Evolutionary conservation across 805 yeast genomes (phyloP).

Genomic region (Pichia membranifaciens): DNA sequence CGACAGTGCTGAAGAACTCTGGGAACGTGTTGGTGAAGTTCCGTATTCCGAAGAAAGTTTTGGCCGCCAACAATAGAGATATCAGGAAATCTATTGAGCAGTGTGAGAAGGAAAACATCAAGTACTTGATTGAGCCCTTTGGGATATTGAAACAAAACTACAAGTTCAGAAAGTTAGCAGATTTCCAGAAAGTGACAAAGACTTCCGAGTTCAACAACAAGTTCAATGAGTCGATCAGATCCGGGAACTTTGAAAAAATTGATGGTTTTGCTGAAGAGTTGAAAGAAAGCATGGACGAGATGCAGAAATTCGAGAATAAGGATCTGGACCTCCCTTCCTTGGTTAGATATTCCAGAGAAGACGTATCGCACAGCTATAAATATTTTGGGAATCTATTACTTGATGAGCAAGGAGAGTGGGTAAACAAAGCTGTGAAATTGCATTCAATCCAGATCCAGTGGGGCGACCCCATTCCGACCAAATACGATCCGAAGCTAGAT

Average conservation of each 20-base stretch:
- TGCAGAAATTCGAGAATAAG: conserved; percentile 19
- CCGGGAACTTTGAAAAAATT: conserved; percentile 38
- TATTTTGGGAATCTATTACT: conserved; percentile 68
- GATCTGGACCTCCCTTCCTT: conserved; percentile 76
- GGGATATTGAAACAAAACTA: conserved; percentile 64
- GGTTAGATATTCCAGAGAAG: conserved; percentile 69
- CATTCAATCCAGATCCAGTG: conserved; percentile 49
- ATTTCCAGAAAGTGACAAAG: conserved; percentile 69
- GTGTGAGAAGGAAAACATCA: conserved; percentile 28
- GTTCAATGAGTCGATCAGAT: conserved; percentile 35
- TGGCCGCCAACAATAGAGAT: conserved; percentile 37
- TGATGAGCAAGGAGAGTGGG: conserved; percentile 49
- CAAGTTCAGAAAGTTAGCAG: conserved; percentile 80
- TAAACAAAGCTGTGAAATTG: conserved; percentile 42
- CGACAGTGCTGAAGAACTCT: conserved; percentile 39
- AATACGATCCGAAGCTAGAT: conserved; percentile 45
- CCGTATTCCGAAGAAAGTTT: conserved; percentile 49
- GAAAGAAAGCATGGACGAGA: conserved; percentile 12
- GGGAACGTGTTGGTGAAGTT: conserved; percentile 58
- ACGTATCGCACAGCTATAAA: conserved; percentile 71
- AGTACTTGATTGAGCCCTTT: conserved; percentile 48
- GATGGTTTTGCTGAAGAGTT: conserved; percentile 33
- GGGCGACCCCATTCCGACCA: conserved; percentile 41
- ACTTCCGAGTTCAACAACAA: conserved; percentile 45
- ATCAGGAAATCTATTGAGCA: conserved; percentile 38